phyloP scores from a whole-genome alignment of 495 filamentous ascomycete species.

The Xylaria intraflava region DNA sequence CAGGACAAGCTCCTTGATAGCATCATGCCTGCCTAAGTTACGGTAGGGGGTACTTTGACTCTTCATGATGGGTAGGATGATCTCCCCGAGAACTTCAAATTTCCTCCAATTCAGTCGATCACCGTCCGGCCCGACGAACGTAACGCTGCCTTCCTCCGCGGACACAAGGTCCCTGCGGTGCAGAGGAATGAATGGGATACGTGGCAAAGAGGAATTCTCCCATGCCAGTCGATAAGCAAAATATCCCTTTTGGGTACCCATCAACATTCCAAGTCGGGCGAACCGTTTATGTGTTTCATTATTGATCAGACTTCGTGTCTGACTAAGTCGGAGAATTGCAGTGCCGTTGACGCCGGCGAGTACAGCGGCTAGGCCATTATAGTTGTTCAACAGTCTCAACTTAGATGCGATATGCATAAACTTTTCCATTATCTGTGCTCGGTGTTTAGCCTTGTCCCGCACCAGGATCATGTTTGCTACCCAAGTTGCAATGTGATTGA shows the following conservation, averaged over 20 bases:
- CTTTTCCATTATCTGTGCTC: constrained; percentile 82
- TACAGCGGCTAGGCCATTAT: constrained; percentile 88
- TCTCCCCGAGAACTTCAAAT: constrained; percentile 92
- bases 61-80: constrained; percentile 80
- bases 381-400: constrained; percentile 89
- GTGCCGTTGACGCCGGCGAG: constrained; percentile 88
- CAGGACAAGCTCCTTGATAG: constrained; percentile 62
- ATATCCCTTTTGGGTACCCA: constrained; percentile 85
- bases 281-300: constrained; percentile 67
- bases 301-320: constrained; percentile 74
- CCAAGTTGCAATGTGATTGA: constrained; percentile 91
- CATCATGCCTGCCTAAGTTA: constrained; percentile 58
- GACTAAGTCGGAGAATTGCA: constrained; percentile 75
- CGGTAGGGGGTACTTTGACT: constrained; percentile 83
- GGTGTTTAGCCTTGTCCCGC: constrained; percentile 92
- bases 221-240: constrained; percentile 93
- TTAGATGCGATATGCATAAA: constrained; percentile 83
- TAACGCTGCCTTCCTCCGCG: constrained; percentile 86
- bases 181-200: constrained; percentile 92
- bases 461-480: constrained; percentile 87
- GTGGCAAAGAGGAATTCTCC: constrained; percentile 84
- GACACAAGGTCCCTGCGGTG: constrained; percentile 82
- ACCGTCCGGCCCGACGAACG: constrained; percentile 67
- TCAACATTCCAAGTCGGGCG: constrained; percentile 81
- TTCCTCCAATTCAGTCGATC: constrained; percentile 95